These are phyloP conservation scores for Bassia scoparia DNA, from an alignment of 148 eudicot genomes.

Conservation along the genomic window DNA sequence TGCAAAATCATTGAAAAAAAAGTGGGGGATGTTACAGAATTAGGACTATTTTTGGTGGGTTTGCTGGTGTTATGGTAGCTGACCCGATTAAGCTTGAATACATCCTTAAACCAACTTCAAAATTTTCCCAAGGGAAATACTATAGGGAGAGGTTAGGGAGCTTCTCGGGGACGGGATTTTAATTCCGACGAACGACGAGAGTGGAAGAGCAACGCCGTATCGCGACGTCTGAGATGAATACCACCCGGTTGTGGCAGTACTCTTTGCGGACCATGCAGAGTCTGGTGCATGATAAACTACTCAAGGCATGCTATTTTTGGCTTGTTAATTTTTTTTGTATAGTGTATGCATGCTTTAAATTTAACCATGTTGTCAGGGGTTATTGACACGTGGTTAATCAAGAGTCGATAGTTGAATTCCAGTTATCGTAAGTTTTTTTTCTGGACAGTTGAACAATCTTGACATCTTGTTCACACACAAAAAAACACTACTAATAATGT, in stretches of 20 bases:
- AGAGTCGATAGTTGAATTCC: too few relatives aligned
- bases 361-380: too few relatives aligned
- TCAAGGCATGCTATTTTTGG: slow-evolving; percentile 38
- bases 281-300: slow-evolving; percentile 45
- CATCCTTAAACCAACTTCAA: slow-evolving; percentile 42
- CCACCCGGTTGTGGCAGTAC: slow-evolving; percentile 43
- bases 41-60: slow-evolving; percentile 28
- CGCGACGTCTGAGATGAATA: slow-evolving; percentile 60
- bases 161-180: slow-evolving; percentile 57
- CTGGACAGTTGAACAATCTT: too few relatives aligned
- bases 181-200: slow-evolving; percentile 42
- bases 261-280: slow-evolving; percentile 40
- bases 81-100: slow-evolving; percentile 45
- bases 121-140: slow-evolving; percentile 46
- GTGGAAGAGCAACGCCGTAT: slow-evolving; percentile 51
- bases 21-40: slow-evolving; percentile 33
- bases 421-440: too few relatives aligned
- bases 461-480: too few relatives aligned
- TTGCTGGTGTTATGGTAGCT: slow-evolving; percentile 33
- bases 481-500: too few relatives aligned
- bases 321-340: too few relatives aligned
- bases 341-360: too few relatives aligned
- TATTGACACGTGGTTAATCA: too few relatives aligned
- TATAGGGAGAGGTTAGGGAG: slow-evolving; percentile 44
- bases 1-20: slow-evolving; percentile 28